Evolutionary conservation across 163 green algal genomes (phyloP).

Genomic region (Scenedesmus sp.): DNA sequence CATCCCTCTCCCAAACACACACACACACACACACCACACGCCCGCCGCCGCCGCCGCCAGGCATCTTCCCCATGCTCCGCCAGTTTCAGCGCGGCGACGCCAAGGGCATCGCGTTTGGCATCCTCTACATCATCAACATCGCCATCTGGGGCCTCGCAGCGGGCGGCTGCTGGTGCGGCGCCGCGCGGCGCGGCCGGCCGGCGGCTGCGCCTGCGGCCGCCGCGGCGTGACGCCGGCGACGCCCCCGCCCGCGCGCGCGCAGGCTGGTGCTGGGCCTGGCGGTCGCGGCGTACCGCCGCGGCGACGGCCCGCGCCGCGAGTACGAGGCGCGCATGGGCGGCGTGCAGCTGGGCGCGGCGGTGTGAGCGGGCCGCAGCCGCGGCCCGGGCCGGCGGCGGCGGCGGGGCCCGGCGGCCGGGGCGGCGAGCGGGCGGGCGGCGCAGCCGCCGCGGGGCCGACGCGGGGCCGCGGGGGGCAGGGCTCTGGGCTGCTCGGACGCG

Average conservation of each 20-base stretch:
- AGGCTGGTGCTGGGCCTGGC: slow-evolving; percentile 24
- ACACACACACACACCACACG: too few species aligned
- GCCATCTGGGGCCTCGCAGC: slow-evolving; percentile 29
- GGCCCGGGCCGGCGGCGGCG: too few species aligned
- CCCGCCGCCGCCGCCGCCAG: neutral
- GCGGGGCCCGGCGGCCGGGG: too few species aligned
- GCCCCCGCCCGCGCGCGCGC: too few species aligned
- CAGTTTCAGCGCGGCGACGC: neutral
- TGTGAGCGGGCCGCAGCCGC: neutral
- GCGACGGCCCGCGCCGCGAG: slow-evolving; percentile 13
- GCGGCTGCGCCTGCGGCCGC: neutral
- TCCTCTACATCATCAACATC: slow-evolving; percentile 50
- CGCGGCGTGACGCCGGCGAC: too few species aligned
- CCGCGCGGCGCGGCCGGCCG: too few species aligned
- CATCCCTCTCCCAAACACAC: too few species aligned
- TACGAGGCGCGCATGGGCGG: slow-evolving; percentile 32
- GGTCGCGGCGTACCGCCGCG: slow-evolving; percentile 26
- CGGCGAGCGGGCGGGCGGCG: too few species aligned
- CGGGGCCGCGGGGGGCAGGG: too few species aligned
- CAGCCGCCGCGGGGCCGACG: neutral
- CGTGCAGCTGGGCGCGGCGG: slow-evolving; percentile 37
- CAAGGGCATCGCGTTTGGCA: slow-evolving; percentile 39
- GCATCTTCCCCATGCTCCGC: slow-evolving; percentile 40
- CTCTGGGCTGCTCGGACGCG: too few species aligned
- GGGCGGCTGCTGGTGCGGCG: slow-evolving; percentile 28